Conservation (phyloP, 2,329 filamentous ascomycete genomes). For the Microcera coccophila region DNA sequence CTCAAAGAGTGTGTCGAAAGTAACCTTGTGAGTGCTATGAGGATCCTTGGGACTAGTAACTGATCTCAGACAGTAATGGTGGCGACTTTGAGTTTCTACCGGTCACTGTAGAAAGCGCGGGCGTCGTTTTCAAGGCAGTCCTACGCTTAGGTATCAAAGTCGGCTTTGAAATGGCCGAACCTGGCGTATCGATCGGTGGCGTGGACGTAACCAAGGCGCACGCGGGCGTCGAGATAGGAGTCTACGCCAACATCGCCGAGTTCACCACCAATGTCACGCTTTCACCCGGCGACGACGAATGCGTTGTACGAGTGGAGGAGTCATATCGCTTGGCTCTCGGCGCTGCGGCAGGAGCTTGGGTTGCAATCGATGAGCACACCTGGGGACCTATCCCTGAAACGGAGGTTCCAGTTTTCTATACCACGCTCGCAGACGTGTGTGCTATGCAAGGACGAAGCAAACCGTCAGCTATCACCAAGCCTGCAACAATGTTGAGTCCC, state of each 20-base stretch:
- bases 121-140: slow-evolving; percentile 41
- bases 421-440: slow-evolving; percentile 45
- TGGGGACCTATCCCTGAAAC: slow-evolving; percentile 50
- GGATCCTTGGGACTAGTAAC: neutral
- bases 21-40: slow-evolving; percentile 47
- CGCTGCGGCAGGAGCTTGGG: slow-evolving; percentile 50
- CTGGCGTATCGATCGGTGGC: slow-evolving; percentile 1
- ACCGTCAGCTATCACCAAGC: slow-evolving; percentile 15
- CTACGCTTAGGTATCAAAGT: slow-evolving; percentile 46
- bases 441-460: slow-evolving; percentile 23
- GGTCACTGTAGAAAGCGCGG: slow-evolving; percentile 43
- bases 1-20: slow-evolving; percentile 42
- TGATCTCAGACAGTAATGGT: slow-evolving; percentile 38
- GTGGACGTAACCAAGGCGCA: slow-evolving; percentile 25
- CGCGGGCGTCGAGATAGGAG: slow-evolving; percentile 45
- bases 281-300: slow-evolving; percentile 33
- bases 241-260: slow-evolving; percentile 52
- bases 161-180: slow-evolving; percentile 33
- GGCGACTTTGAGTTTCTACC: slow-evolving; percentile 55
- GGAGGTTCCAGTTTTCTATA: slow-evolving; percentile 50
- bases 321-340: slow-evolving; percentile 51
- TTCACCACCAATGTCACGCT: slow-evolving; percentile 50
- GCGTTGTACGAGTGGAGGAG: slow-evolving; percentile 44
- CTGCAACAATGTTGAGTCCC: no score
- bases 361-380: slow-evolving; percentile 39